A percentile compares a stretch with the other conserved stretches of the same genome.
Conservation (phyloP, 1,284 basidiomycete genomes). For the Trametes versicolor region DNA sequence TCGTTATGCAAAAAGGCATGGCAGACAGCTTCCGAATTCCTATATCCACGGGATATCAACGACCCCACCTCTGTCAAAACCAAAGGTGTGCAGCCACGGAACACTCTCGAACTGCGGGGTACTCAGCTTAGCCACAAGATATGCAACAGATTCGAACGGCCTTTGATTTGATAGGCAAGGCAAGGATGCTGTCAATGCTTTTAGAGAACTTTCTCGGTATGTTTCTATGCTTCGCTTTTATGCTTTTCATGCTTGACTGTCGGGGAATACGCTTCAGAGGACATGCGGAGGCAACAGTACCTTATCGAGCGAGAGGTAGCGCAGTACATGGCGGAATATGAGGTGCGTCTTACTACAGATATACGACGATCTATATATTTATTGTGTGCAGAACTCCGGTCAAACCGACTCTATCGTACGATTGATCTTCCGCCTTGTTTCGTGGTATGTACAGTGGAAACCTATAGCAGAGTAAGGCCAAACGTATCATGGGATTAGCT, state of each 20-base stretch:
- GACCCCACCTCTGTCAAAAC: constrained; percentile 45
- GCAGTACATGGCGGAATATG: constrained; percentile 64
- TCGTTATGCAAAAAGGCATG: constrained; percentile 60
- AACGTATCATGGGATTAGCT: not conserved
- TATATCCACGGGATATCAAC: constrained; percentile 65
- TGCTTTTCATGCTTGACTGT: constrained; percentile 8
- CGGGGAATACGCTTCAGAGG: constrained; percentile 53
- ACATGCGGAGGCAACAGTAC: constrained; percentile 66
- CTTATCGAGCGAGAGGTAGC: constrained; percentile 69
- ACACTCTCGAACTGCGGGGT: not conserved
- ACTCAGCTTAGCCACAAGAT: constrained; percentile 49
- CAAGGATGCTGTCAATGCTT: constrained; percentile 65
- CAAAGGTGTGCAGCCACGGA: constrained; percentile 46
- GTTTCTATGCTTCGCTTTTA: constrained; percentile 34
- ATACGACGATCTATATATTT: not conserved
- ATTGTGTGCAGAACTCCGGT: constrained; percentile 51
- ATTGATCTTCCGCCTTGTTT: constrained; percentile 64
- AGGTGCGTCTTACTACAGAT: constrained; percentile 52
- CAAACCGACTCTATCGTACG: constrained; percentile 59
- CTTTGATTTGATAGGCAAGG: constrained; percentile 63
- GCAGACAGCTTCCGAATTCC: constrained; percentile 62
- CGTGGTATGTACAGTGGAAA: constrained; percentile 76
- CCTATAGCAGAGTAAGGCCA: constrained; percentile 62
- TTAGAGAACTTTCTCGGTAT: constrained; percentile 74
- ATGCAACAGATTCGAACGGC: constrained; percentile 59